Base-by-base conservation (phyloP, 2,329 filamentous ascomycete genomes). In the Calonectria pseudoreteaudii region DNA sequence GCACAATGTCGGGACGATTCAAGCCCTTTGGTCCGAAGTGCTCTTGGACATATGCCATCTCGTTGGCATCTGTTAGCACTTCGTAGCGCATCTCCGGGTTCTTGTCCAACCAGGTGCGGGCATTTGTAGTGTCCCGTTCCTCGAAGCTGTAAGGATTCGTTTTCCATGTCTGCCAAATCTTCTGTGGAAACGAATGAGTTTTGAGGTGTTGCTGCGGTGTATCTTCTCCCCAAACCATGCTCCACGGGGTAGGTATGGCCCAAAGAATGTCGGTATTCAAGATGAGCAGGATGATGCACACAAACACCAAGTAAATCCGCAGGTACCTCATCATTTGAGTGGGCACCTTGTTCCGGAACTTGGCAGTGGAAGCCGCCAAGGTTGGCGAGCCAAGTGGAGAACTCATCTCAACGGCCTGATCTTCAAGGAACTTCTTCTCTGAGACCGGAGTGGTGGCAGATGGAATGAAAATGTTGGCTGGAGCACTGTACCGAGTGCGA, bases 141-240 rank as follows among this genome's bases (percentile, higher is more conserved):
- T 93, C 93, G 79, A 94, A 94, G 2, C 87, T 86, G 41, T 94
- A 85, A 2, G 93, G 91, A 74, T 93, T 89, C 34, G 93, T 89
- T 82, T 94, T 95, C 93, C 93, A 95, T 0, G 91, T 93, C 83
- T 95, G 93, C 93, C 93, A 95, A 77, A 95, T 93, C 83, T 94
- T 95, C 70, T 88, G 88, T 8, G 89, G 93, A 78, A 92, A 94
- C 28, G 77, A 81, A 77, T 76, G 81, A 65, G 79, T 82, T 34
- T 70, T 82, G 73, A 64, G 31, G 4, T 66, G 71, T 69, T 67
- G 20, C 23, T 56, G 16, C 28, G 64, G 36, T 79, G 52, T 11
- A 68, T 62, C 8, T 69, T 69, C 28, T 76, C 67, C 38, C 66
- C 74, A 74, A 28, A 79, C 66, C 26, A 78, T 69, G 7, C 72